Conservation (phyloP, 257 asterid species). For the Mentha longifolia region DNA sequence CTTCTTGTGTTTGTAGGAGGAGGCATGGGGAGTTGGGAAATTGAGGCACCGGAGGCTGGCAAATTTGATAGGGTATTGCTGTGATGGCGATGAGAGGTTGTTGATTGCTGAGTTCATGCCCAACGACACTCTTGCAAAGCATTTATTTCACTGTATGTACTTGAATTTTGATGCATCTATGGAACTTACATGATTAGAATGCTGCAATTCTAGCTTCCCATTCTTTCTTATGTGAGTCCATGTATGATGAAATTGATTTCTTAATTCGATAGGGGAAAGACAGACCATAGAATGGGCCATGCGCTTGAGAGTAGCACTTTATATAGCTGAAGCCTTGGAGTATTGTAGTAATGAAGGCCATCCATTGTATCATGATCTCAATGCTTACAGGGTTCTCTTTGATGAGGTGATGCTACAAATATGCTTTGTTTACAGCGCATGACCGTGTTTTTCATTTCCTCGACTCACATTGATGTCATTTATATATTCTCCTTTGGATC, state of each 20-base stretch:
- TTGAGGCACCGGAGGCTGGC: slow-evolving; percentile 64
- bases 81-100: slow-evolving; percentile 80
- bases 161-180: background rate
- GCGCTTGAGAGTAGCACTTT: slow-evolving; percentile 80
- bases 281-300: slow-evolving; percentile 82
- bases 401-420: slow-evolving; percentile 52
- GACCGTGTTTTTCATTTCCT: background rate
- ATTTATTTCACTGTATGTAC: slow-evolving; percentile 67
- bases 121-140: slow-evolving; percentile 72
- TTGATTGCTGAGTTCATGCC: slow-evolving; percentile 78
- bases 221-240: no score
- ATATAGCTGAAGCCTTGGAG: slow-evolving; percentile 63
- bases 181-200: background rate
- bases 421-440: background rate
- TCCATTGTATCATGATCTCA: slow-evolving; percentile 69
- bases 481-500: background rate
- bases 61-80: slow-evolving; percentile 70
- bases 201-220: background rate
- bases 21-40: slow-evolving; percentile 70
- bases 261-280: slow-evolving; percentile 60
- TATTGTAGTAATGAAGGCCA: slow-evolving; percentile 65
- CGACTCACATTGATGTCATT: background rate
- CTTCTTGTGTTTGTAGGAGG: slow-evolving; percentile 46
- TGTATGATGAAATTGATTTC: background rate
- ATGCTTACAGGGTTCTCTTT: slow-evolving; percentile 71